phyloP scores from a whole-genome alignment of 2,329 filamentous ascomycete genomes.

The Sarocladium oryzae region DNA sequence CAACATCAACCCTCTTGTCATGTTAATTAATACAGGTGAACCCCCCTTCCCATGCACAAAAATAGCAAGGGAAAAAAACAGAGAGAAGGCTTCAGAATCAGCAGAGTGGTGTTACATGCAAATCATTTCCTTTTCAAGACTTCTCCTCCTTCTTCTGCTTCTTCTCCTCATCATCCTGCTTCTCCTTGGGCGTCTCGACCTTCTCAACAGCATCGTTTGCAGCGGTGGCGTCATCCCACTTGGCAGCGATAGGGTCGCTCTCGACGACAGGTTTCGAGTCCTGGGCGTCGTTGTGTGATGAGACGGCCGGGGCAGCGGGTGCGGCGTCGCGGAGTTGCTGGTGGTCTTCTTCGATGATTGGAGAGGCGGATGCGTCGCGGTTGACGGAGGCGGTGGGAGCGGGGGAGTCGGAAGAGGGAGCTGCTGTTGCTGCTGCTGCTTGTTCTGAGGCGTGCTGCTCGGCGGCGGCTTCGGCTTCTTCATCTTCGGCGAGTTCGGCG shows the following conservation, averaged over 20 bases:
- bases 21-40: too few species aligned
- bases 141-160: slow-evolving; percentile 15
- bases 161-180: slow-evolving; percentile 9
- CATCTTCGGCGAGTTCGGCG: slow-evolving; percentile 75
- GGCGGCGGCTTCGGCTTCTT: slow-evolving; percentile 21
- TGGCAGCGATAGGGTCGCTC: slow-evolving; percentile 10
- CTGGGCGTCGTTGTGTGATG: slow-evolving; percentile 5
- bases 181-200: slow-evolving; percentile 13
- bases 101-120: too few species aligned
- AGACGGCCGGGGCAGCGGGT: neutral
- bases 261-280: neutral
- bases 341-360: neutral
- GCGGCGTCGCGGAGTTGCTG: slow-evolving; percentile 2
- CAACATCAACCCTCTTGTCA: too few species aligned
- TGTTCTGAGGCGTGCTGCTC: neutral
- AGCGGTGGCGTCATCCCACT: slow-evolving; percentile 23
- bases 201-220: slow-evolving; percentile 19
- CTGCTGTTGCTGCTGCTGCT: too few species aligned
- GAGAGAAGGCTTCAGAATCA: too few species aligned
- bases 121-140: neutral
- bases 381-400: neutral
- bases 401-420: too few species aligned
- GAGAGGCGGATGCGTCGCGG: neutral
- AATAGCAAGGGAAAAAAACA: too few species aligned
- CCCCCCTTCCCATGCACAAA: too few species aligned